Base-by-base conservation (phyloP, 1,139 yeast species). In the Pichiaceae sp. region DNA sequence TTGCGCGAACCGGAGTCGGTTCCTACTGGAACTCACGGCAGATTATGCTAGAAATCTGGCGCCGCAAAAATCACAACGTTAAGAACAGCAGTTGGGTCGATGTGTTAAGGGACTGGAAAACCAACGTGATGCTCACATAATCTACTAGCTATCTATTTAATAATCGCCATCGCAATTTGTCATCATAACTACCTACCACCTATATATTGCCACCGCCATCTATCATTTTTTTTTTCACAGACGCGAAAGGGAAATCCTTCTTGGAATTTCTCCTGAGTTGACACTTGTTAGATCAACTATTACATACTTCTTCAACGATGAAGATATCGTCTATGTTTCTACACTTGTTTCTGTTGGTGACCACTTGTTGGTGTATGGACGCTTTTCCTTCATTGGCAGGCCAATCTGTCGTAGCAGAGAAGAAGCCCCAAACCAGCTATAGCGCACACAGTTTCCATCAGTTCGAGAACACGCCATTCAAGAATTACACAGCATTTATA, bases 11-110 rank as follows among this genome's bases (percentile, higher is more conserved):
- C 35, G 82, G 83, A 6, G 68, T 85, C 45, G 95, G 95, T 0
- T 78, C 91, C 34, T 85, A 85, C 53, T 81, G 87, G 82, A 87
- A 87, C 6, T 89, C 93, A 1, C 62, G 91, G 42, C 86, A 79
- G 52, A 82, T 85, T 34, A 80, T 86, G 80, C 64, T 78, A 42
- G 95, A 85, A 53, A 93, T 85, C 2, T 85, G 95, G 95, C 60
- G 87, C 41, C 64, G 95, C 33, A 74, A 84, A 48, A 64, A 75
- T 38, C 68, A 68, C 49, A 70, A 71, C 29, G 78, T 72, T 39
- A 64, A 68, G 20, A 65, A 73, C 38, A 83, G 74, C 46, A 76
- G 77, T 46, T 86, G 95, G 95, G 77, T 78, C 42, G 75, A 83
- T 38, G 89, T 84, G 21, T 72, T 82, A 35, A 70, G 70, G 35